Percentiles rank a stretch among this genome's conserved stretches.
phyloP scores from a whole-genome alignment of 2,329 filamentous ascomycete species.

The Aureobasidium sp. region DNA sequence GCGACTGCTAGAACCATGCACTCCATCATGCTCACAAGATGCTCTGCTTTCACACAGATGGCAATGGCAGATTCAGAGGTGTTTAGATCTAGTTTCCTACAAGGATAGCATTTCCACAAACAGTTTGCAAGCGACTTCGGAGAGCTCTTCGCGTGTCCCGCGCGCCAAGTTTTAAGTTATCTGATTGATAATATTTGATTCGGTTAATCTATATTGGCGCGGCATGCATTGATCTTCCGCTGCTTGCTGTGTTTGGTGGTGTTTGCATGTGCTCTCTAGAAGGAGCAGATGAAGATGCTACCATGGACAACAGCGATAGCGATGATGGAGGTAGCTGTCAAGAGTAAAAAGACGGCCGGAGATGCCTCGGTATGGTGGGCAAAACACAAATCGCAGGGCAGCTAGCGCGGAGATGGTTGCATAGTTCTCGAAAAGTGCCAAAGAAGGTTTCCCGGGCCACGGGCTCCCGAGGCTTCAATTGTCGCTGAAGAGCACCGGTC shows the following conservation, averaged over 20 bases:
- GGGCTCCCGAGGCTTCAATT: slow-evolving; percentile 4
- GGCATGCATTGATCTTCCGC: neutral
- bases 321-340: neutral
- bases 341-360: neutral
- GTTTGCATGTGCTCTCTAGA: neutral
- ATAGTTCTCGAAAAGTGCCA: slow-evolving; percentile 3
- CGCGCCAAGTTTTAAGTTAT: slow-evolving; percentile 10
- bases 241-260: neutral
- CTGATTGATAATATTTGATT: slow-evolving; percentile 11
- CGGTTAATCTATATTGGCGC: slow-evolving; percentile 9
- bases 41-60: neutral
- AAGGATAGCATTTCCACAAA: neutral
- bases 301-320: neutral
- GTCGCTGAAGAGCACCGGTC: slow-evolving; percentile 5
- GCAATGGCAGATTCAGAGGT: neutral
- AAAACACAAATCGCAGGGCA: neutral
- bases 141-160: slow-evolving; percentile 5
- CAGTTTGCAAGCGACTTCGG: slow-evolving; percentile 9
- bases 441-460: slow-evolving; percentile 6
- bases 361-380: neutral
- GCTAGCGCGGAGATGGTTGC: slow-evolving; percentile 7
- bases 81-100: neutral
- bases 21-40: neutral
- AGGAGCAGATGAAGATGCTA: neutral
- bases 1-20: slow-evolving; percentile 37